Evolutionary conservation across 805 yeast genomes (phyloP).

Genomic region (Nematodospora valgi): DNA sequence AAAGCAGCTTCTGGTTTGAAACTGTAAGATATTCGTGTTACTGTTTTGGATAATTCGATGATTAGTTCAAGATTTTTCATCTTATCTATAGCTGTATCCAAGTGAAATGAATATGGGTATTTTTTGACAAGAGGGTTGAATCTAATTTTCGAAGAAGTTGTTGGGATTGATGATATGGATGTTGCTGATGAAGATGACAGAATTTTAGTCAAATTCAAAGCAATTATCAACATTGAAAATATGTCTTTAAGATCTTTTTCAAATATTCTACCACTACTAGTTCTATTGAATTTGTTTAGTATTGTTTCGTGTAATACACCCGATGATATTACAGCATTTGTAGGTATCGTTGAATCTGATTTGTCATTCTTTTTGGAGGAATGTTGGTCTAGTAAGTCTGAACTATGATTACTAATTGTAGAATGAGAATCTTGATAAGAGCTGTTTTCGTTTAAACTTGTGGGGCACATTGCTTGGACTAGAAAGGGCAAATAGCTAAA

Average conservation of each 20-base stretch:
- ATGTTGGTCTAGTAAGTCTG: no score
- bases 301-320: slow-evolving; percentile 27
- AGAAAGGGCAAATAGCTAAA: no score
- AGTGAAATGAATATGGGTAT: slow-evolving; percentile 52
- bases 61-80: slow-evolving; percentile 50
- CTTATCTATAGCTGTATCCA: slow-evolving; percentile 46
- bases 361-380: not conserved
- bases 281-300: slow-evolving; percentile 43
- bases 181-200: not conserved
- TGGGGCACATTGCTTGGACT: no score
- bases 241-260: slow-evolving; percentile 59
- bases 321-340: no score
- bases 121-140: slow-evolving; percentile 25
- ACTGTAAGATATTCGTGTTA: slow-evolving; percentile 52
- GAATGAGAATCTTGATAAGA: no score
- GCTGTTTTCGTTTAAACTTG: no score
- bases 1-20: slow-evolving; percentile 50
- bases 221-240: slow-evolving; percentile 46
- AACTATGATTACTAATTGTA: no score
- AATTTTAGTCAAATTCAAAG: slow-evolving; percentile 26
- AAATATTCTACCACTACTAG: slow-evolving; percentile 52
- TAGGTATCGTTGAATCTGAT: not conserved
- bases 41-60: slow-evolving; percentile 47
- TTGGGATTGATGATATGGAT: not conserved
- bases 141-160: slow-evolving; percentile 10